Base-by-base conservation (phyloP, 768 basidiomycete genomes). In the Lentinula boryana region DNA sequence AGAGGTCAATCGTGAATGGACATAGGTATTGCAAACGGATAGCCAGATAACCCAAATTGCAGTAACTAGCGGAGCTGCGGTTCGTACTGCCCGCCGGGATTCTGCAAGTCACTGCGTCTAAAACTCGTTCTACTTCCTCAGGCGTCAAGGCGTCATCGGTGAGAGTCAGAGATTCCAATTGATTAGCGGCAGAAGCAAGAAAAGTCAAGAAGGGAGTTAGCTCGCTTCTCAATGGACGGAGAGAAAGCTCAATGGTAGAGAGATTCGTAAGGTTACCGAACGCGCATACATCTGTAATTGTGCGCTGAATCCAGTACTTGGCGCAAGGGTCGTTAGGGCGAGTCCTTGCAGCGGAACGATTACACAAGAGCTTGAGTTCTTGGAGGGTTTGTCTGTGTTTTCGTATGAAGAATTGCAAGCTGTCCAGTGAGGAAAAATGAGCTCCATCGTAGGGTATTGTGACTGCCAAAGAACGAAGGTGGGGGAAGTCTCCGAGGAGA, bases 361-460 rank as follows among this genome's bases (percentile, higher is more conserved):
- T 68, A 41, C 66, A 73, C 15, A 77, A 68, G 13, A 82, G 69
- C 23, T 68, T 69, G 41, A 82, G 62, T 7, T 72, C 71, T 53
- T 70, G 70, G 54, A 82, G 66, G 0, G 71, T 74, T 7, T 48
- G 43, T 44, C 67, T 62, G 61, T 81, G 79, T 35, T 68, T 71
- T 10, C 65, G 58, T 16, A 82, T 62, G 63, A 80, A 80, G 2
- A 33, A 59, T 13, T 69, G 71, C 18, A 82, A 70, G 8, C 64
- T 44, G 18, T 52, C 38, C 0, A 74, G 72, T 35, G 75, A 68
- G 9, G 72, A 66, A 27, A 82, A 71, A 38, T 80, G 77, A 5
- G 65, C 68, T 6, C 79, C 79, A 46, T 81, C 75, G 55, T 75
- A 79, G 6, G 81, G 80, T 15, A 81, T 77, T 32, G 74, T 77